phyloP scores from a whole-genome alignment of 2,329 filamentous ascomycete species.

The Pseudogymnoascus sp. region DNA sequence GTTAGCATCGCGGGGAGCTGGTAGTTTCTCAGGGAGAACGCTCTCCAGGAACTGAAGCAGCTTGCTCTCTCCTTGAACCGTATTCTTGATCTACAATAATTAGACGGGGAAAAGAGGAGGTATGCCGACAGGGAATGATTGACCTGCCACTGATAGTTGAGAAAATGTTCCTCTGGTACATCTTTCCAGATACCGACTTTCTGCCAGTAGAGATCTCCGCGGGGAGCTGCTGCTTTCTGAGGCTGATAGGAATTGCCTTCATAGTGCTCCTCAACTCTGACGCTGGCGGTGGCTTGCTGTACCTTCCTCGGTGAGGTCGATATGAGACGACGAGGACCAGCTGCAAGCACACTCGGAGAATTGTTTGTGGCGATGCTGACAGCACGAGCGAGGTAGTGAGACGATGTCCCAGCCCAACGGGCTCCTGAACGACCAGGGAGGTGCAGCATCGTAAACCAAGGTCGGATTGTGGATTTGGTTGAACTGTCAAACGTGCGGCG shows the following conservation, averaged over 20 bases:
- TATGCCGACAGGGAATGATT: slow-evolving; percentile 21
- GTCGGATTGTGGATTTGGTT: neutral
- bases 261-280: neutral
- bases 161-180: slow-evolving; percentile 39
- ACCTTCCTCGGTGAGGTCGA: neutral
- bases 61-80: slow-evolving; percentile 38
- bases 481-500: neutral
- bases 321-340: neutral
- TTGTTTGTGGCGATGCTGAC: neutral
- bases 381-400: neutral
- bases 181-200: slow-evolving; percentile 41
- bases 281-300: neutral
- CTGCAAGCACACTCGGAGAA: neutral
- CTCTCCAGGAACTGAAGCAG: slow-evolving; percentile 40
- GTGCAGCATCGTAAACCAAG: neutral
- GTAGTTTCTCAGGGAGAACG: slow-evolving; percentile 43
- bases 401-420: neutral
- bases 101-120: neutral
- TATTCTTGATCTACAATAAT: slow-evolving; percentile 35
- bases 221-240: neutral
- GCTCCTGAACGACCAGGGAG: neutral
- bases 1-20: slow-evolving; percentile 20
- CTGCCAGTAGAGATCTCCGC: slow-evolving; percentile 37
- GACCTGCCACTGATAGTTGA: slow-evolving; percentile 47
- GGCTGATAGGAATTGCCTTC: neutral